Conservation (phyloP, 148 eudicot species). For the Vaccinium corymbosum region DNA sequence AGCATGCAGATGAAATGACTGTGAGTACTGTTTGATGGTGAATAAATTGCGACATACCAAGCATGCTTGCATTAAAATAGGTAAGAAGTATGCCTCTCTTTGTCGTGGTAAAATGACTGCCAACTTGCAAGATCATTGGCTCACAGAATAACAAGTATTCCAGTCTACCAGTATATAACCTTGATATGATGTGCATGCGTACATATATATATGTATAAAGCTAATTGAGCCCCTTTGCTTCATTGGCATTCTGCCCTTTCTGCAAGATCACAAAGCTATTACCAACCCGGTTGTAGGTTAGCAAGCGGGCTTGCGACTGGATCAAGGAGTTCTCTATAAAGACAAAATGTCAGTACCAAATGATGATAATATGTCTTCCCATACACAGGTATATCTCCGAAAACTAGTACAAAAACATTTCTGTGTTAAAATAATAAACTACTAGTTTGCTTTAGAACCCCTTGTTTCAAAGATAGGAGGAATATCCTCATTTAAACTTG, state of each 20-base stretch:
- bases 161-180: background rate
- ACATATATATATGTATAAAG: too few relatives aligned
- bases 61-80: background rate
- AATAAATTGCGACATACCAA: background rate
- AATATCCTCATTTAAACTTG: background rate
- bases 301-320: background rate
- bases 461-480: too few relatives aligned
- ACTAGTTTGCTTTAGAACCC: background rate
- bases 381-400: constrained; percentile 19
- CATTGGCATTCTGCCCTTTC: background rate
- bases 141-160: background rate
- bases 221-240: background rate
- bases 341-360: constrained; percentile 24
- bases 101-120: background rate
- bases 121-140: background rate
- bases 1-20: background rate
- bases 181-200: too few relatives aligned
- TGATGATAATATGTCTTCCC: constrained; percentile 20
- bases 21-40: background rate
- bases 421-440: background rate
- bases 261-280: background rate
- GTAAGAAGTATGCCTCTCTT: background rate
- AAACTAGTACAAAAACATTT: background rate
- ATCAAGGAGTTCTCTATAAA: background rate
- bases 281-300: background rate